These are phyloP conservation scores for Russula emetica DNA, from an alignment of 768 basidiomycete genomes.

Conservation along the genomic window DNA sequence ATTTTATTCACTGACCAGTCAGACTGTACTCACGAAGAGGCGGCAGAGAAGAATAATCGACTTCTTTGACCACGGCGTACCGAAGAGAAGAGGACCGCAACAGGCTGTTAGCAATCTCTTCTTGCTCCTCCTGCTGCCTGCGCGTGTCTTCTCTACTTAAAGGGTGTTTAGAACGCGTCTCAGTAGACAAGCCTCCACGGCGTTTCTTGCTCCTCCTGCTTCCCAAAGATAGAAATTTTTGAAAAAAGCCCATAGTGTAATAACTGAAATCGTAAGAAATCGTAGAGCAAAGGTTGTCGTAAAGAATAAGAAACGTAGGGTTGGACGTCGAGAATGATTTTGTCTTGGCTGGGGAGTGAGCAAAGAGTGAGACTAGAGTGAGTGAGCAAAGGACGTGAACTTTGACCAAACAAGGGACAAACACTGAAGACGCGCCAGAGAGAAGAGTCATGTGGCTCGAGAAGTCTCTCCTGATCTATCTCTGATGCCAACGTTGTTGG, in stretches of 20 bases:
- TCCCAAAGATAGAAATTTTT: constrained; percentile 64
- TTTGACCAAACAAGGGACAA: constrained; percentile 21
- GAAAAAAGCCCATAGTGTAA: constrained; percentile 59
- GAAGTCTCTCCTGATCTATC: background rate
- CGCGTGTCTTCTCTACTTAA: constrained; percentile 13
- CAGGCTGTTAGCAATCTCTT: constrained; percentile 47
- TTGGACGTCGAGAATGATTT: background rate
- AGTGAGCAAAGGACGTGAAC: constrained; percentile 6
- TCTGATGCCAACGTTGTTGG: constrained; percentile 27
- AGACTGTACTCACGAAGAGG: constrained; percentile 59
- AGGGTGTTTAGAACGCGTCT: constrained; percentile 5
- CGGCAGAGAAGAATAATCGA: constrained; percentile 54
- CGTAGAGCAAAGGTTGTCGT: constrained; percentile 10
- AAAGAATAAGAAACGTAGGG: background rate
- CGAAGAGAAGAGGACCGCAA: constrained; percentile 71
- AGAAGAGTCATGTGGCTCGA: constrained; percentile 10
- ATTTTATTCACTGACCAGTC: background rate
- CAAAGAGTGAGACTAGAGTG: no score
- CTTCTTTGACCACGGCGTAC: constrained; percentile 52
- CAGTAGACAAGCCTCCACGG: constrained; percentile 18
- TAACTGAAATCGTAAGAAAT: constrained; percentile 16
- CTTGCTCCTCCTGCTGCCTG: constrained; percentile 47
- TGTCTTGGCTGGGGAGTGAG: no score
- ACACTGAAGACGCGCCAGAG: constrained; percentile 4
- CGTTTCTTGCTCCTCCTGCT: constrained; percentile 55